These are phyloP conservation scores for Clitopilus passeckerianus DNA, from an alignment of 768 basidiomycete genomes.

Conservation along the genomic window DNA sequence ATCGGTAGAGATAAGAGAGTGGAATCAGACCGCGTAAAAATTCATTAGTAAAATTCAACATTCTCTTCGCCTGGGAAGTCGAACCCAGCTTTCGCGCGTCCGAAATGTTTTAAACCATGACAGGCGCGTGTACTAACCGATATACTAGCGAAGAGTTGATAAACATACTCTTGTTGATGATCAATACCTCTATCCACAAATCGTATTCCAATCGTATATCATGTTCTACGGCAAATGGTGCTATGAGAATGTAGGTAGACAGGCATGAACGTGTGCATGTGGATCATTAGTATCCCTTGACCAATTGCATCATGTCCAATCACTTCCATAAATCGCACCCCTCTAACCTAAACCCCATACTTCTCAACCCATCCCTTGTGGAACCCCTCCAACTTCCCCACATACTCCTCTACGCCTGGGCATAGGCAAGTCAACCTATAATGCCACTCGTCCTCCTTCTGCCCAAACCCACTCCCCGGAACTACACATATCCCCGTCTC, in stretches of 20 bases:
- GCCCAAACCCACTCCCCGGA: constrained; percentile 92
- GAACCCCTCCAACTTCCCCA: constrained; percentile 66
- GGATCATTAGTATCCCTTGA: too few relatives aligned
- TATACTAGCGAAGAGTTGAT: not conserved
- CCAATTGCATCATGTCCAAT: too few relatives aligned
- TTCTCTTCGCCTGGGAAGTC: constrained; percentile 1
- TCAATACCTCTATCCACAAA: not conserved
- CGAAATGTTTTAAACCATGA: not conserved
- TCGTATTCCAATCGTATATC: not conserved
- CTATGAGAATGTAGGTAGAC: too few relatives aligned
- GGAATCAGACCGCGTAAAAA: too few relatives aligned
- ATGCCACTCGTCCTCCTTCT: constrained; percentile 86
- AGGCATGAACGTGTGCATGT: too few relatives aligned
- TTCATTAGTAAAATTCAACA: too few relatives aligned
- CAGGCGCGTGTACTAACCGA: constrained; percentile 3
- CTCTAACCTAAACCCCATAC: constrained; percentile 13
- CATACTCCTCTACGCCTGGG: constrained; percentile 91
- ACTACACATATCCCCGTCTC: constrained; percentile 92
- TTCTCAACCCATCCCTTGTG: constrained; percentile 26
- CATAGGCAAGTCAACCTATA: constrained; percentile 92
- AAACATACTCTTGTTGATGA: not conserved
- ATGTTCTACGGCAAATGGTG: too few relatives aligned
- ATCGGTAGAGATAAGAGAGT: too few relatives aligned
- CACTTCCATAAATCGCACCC: too few relatives aligned
- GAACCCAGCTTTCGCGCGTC: constrained; percentile 2